phyloP scores from a whole-genome alignment of 306 rosid species.

The Dryas octopetala region DNA sequence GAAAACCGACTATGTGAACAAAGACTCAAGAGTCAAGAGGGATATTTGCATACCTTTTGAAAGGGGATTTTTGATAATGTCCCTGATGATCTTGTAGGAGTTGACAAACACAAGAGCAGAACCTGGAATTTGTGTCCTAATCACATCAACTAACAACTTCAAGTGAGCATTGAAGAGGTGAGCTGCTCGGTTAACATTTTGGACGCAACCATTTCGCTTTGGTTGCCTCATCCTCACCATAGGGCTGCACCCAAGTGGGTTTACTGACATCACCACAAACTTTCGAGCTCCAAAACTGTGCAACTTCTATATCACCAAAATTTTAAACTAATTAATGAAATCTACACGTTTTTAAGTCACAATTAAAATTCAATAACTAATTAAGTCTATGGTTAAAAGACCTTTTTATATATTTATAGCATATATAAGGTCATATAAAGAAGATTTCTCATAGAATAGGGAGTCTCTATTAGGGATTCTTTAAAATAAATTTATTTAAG shows the following conservation, averaged over 20 bases:
- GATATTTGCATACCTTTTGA: conserved; percentile 27
- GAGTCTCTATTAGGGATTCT: no score
- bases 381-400: no score
- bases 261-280: conserved; percentile 39
- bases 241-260: conserved; percentile 56
- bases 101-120: conserved; percentile 40
- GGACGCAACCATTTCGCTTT: conserved; percentile 23
- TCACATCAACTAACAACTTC: conserved; percentile 33
- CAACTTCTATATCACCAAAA: conserved; percentile 33
- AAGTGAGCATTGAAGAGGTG: conserved; percentile 39
- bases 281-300: conserved; percentile 43
- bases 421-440: no score
- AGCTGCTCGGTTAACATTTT: conserved; percentile 39
- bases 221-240: conserved; percentile 20
- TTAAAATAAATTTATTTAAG: no score
- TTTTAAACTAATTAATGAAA: background rate
- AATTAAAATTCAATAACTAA: no score
- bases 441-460: no score
- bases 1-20: no score
- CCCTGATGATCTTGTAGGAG: conserved; percentile 41
- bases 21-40: background rate
- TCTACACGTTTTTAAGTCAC: background rate
- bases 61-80: conserved; percentile 35
- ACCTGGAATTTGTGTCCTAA: conserved; percentile 27
- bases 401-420: no score